A percentile compares a stretch with the other conserved stretches of the same genome.
These are phyloP conservation scores for Climacium dendroides DNA, from an alignment of 225 moss, liverwort and hornwort genomes.

Conservation along the genomic window DNA sequence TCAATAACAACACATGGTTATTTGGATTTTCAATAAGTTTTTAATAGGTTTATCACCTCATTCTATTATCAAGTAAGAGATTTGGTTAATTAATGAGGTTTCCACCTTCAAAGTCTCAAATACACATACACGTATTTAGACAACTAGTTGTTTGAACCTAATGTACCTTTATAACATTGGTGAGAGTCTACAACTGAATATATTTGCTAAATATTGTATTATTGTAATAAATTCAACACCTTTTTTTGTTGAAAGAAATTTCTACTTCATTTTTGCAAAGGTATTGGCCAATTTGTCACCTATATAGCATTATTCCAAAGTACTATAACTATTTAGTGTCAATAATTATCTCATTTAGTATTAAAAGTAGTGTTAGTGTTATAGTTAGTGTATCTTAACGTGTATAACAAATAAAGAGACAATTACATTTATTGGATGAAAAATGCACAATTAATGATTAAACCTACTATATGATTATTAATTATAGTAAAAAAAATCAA, in stretches of 20 bases:
- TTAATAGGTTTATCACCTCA: not conserved
- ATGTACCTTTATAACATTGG: not conserved
- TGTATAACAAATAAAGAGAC: not conserved
- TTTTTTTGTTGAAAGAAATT: not conserved
- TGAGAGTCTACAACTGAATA: not conserved
- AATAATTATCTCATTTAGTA: not conserved
- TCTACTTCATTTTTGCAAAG: not conserved
- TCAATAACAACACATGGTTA: not conserved
- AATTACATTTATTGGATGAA: not conserved
- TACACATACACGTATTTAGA: not conserved
- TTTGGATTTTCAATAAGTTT: not conserved
- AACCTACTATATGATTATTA: not conserved
- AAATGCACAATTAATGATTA: not conserved
- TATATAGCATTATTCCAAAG: not conserved
- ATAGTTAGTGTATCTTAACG: rapidly evolving
- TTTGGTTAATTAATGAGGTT: not conserved
- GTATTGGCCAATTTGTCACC: not conserved
- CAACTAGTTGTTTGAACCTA: not conserved
- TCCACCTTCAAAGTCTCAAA: not conserved
- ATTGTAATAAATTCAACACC: not conserved
- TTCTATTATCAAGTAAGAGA: not conserved
- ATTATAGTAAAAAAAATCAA: not conserved
- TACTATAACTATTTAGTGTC: not conserved
- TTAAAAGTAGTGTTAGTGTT: not conserved
- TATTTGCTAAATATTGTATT: not conserved